phyloP scores from a whole-genome alignment of 2,329 filamentous ascomycete genomes.

The Teratosphaeria epicoccoides region DNA sequence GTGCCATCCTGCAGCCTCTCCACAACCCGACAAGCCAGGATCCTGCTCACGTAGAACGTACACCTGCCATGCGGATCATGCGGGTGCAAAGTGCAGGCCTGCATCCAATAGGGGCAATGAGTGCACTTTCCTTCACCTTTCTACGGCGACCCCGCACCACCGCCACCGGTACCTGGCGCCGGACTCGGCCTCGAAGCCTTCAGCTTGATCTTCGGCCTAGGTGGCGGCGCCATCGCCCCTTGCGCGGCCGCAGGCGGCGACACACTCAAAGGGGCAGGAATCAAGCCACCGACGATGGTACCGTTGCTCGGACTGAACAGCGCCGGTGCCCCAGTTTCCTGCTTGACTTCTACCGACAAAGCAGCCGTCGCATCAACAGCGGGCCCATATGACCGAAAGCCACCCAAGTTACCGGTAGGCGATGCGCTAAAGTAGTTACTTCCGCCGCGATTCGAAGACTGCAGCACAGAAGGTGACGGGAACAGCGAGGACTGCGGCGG shows the following conservation, averaged over 20 bases:
- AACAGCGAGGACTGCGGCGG: neutral
- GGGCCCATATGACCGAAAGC: slow-evolving; percentile 14
- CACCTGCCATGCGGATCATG: no score
- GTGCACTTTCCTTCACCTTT: neutral
- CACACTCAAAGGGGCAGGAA: neutral
- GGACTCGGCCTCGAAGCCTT: slow-evolving; percentile 3
- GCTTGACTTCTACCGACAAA: slow-evolving; percentile 2
- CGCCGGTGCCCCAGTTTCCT: slow-evolving; percentile 1
- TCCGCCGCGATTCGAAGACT: slow-evolving; percentile 5
- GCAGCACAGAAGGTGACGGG: slow-evolving; percentile 2
- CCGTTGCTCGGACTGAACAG: neutral
- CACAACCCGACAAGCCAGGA: no score
- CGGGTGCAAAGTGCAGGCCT: no score
- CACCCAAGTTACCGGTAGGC: slow-evolving; percentile 14
- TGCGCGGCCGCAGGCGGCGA: slow-evolving; percentile 2
- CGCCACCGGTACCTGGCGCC: neutral
- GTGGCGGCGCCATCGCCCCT: slow-evolving; percentile 5
- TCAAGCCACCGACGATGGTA: neutral
- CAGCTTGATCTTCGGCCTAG: slow-evolving; percentile 10
- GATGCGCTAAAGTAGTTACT: slow-evolving; percentile 9
- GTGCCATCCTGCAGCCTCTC: no score
- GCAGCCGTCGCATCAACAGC: neutral
- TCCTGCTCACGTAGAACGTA: no score
- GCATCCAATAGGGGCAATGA: no score
- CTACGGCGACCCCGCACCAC: neutral